Percentiles rank a stretch among this genome's conserved stretches.
Evolutionary conservation across 2,329 filamentous ascomycete genomes (phyloP).

Genomic region (Neonectria sp.): DNA sequence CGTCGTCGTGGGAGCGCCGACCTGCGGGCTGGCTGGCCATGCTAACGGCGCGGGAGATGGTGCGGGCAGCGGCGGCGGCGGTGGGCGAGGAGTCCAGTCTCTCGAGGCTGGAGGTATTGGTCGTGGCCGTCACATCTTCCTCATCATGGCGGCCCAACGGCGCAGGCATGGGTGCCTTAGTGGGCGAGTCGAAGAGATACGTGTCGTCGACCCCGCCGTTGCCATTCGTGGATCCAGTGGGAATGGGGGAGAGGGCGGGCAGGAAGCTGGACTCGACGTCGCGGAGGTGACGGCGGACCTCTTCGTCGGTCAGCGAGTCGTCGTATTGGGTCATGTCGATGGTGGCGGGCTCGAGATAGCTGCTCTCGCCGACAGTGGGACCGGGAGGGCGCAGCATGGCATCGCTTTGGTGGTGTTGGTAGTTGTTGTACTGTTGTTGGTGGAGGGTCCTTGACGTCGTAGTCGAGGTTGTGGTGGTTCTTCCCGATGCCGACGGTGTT

Average conservation of each 20-base stretch:
- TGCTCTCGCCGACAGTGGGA: slow-evolving; percentile 53
- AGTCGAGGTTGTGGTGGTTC: slow-evolving; percentile 24
- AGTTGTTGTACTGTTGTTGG: slow-evolving; percentile 25
- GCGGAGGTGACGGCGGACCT: slow-evolving; percentile 69
- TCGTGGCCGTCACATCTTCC: slow-evolving; percentile 51
- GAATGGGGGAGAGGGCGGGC: slow-evolving; percentile 70
- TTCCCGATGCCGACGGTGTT: slow-evolving; percentile 7
- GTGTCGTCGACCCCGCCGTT: slow-evolving; percentile 66
- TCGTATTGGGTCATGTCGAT: slow-evolving; percentile 54
- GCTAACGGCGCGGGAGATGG: slow-evolving; percentile 67
- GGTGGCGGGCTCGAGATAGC: slow-evolving; percentile 59
- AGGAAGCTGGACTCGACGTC: slow-evolving; percentile 79
- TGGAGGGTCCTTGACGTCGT: slow-evolving; percentile 28
- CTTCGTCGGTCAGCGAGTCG: slow-evolving; percentile 68
- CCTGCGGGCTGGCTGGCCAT: slow-evolving; percentile 54
- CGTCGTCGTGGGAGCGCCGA: slow-evolving; percentile 44
- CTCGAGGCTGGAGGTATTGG: slow-evolving; percentile 67
- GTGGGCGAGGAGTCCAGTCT: slow-evolving; percentile 71
- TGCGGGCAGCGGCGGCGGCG: slow-evolving; percentile 68
- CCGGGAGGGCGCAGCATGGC: slow-evolving; percentile 38
- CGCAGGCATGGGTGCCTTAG: slow-evolving; percentile 51
- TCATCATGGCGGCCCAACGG: slow-evolving; percentile 37
- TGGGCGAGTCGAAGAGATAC: slow-evolving; percentile 68
- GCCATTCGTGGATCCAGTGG: slow-evolving; percentile 58
- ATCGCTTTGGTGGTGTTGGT: slow-evolving; percentile 26